Percentiles rank a stretch among this genome's conserved stretches.
phyloP scores from a whole-genome alignment of 2,329 filamentous ascomycete genomes.

The Aspergillus piperis region DNA sequence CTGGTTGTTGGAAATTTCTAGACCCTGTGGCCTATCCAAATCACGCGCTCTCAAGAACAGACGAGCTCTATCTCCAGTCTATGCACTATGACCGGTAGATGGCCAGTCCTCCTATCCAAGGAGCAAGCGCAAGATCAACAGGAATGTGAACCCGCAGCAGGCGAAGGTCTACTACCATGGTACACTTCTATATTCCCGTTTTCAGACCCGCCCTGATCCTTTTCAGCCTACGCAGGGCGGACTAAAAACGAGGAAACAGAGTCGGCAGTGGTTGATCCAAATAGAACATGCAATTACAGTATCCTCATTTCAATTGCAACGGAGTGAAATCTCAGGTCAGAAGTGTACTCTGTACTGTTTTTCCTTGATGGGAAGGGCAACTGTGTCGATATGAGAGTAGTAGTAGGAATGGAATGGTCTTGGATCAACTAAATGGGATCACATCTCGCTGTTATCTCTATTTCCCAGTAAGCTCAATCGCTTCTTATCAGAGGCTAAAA shows the following conservation, averaged over 20 bases:
- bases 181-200: slow-evolving; percentile 48
- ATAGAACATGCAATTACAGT: background rate
- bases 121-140: slow-evolving; percentile 53
- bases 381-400: background rate
- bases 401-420: background rate
- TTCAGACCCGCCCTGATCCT: slow-evolving; percentile 56
- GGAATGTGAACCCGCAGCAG: slow-evolving; percentile 32
- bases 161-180: slow-evolving; percentile 11
- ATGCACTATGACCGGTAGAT: slow-evolving; percentile 52
- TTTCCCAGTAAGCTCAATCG: background rate
- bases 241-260: slow-evolving; percentile 60
- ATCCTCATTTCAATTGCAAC: background rate
- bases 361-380: background rate
- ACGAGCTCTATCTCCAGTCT: slow-evolving; percentile 52
- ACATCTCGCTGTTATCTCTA: background rate
- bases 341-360: background rate
- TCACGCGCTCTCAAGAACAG: slow-evolving; percentile 45
- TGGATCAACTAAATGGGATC: background rate
- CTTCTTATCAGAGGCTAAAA: background rate
- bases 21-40: background rate
- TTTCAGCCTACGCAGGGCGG: slow-evolving; percentile 53
- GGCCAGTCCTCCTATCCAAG: slow-evolving; percentile 41
- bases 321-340: background rate
- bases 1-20: slow-evolving; percentile 10
- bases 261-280: background rate